Conservation (phyloP, 176 grass and related monocot genomes). For the barley (Hordeum vulgare) region MorexV3_pseudomolecules_assembly NC_058522.1:259244037-259244536, state of each 20-base stretch:
- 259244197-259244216: not conserved
- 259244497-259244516: too few relatives aligned
- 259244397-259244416: conserved; percentile 76
- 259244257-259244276: not conserved
- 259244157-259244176: not conserved
- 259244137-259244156: not conserved
- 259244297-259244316: not conserved
- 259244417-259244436: too few relatives aligned
- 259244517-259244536: too few relatives aligned
- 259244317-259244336: not conserved
- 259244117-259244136: not conserved
- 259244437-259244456: too few relatives aligned
- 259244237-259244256: not conserved
- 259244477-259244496: too few relatives aligned
- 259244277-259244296: not conserved
- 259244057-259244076: not conserved
- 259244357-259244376: conserved; percentile 64
- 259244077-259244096: not conserved
- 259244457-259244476: too few relatives aligned
- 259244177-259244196: not conserved
- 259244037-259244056: not conserved
- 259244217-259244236: not conserved
- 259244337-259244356: not conserved
- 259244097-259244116: not conserved
- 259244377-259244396: conserved; percentile 96